Evolutionary conservation across 306 rosid genomes (phyloP).

Genomic region (Lotus japonicus): DNA sequence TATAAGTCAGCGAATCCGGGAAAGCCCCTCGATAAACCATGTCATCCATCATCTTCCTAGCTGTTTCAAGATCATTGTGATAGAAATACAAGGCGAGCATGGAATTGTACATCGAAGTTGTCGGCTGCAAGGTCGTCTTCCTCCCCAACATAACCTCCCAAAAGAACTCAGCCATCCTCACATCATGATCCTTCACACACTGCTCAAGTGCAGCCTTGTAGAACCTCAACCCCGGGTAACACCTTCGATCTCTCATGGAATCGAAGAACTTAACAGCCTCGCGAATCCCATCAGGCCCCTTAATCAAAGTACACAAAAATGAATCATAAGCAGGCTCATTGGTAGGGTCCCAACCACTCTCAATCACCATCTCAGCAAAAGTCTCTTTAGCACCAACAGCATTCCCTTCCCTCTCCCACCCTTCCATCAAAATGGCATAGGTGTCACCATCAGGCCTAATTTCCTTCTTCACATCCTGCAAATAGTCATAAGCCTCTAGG

Average conservation of each 20-base stretch:
- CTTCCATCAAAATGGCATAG: conserved; percentile 63
- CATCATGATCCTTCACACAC: conserved; percentile 41
- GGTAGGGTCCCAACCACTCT: conserved; percentile 58
- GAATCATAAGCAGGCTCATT: conserved; percentile 61
- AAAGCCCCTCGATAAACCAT: conserved; percentile 51
- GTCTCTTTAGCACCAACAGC: conserved; percentile 41
- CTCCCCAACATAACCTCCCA: conserved; percentile 47
- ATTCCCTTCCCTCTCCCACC: conserved; percentile 51
- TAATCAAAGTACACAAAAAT: conserved; percentile 40
- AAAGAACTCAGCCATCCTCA: conserved; percentile 35
- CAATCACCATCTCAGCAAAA: conserved; percentile 55
- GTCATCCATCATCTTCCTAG: conserved; percentile 39
- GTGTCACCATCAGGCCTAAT: conserved; percentile 47
- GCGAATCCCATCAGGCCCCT: conserved; percentile 38
- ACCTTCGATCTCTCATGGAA: conserved; percentile 37
- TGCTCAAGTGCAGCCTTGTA: conserved; percentile 47
- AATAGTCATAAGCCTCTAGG: conserved; percentile 37
- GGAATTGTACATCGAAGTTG: conserved; percentile 39
- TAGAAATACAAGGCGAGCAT: conserved; percentile 49
- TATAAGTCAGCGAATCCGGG: conserved; percentile 46
- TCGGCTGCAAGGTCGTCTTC: conserved; percentile 22
- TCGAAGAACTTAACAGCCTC: conserved; percentile 39
- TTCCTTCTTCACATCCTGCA: conserved; percentile 34
- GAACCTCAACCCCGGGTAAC: conserved; percentile 59
- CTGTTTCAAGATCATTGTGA: conserved; percentile 25